Base-by-base conservation (phyloP, 2,329 filamentous ascomycete species). In the Penicillium sp. region DNA sequence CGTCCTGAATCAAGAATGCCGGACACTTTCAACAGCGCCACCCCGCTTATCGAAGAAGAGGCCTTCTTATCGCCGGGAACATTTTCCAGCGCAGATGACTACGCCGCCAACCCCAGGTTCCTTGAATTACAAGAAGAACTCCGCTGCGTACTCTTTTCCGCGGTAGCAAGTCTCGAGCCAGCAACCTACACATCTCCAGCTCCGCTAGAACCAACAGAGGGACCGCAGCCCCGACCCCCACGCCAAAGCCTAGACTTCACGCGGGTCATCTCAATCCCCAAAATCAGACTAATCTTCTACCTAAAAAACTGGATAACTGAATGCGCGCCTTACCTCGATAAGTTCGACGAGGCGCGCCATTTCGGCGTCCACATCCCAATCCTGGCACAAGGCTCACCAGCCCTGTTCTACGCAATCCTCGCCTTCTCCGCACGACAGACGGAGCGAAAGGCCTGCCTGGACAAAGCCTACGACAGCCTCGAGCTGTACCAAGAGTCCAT, bases 401-500 rank as follows among this genome's bases (percentile, higher is more conserved):
- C 72, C 21, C 51, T 78, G n/a, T 64, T 75, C 7, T 76, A 75
- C 45, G 74, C 75, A 0, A 70, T 79, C 34, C 62, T 80, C 7
- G 76, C 77, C 1, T 70, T 80, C 12, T 78, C 75, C 0, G 73
- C 75, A 4, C 68, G 75, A 1, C 74, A 77, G 47, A 73, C 73
- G 33, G 77, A 76, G 53, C 66, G 74, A 8, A 73, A 74, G 35
- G 70, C 73, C 34, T 66, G 69, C 6, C 67, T 68, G 17, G 57
- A 61, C 35, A 70, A 71, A 38, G 68, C 71, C 2, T 73, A 71
- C 31, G 73, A 75, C 47, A 78, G 75, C 52, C 63, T 77, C 13
- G 73, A 74, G 31, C 62, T 77, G 1, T 79, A 79, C 45, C 76
- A 76, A 48, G 71, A 77, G 54, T 71, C 72, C 3, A 77, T 77